Percentiles rank a stretch among this genome's conserved stretches.
Conservation (phyloP, 2,329 filamentous ascomycete species). For the Microsporum ferrugineum region DNA sequence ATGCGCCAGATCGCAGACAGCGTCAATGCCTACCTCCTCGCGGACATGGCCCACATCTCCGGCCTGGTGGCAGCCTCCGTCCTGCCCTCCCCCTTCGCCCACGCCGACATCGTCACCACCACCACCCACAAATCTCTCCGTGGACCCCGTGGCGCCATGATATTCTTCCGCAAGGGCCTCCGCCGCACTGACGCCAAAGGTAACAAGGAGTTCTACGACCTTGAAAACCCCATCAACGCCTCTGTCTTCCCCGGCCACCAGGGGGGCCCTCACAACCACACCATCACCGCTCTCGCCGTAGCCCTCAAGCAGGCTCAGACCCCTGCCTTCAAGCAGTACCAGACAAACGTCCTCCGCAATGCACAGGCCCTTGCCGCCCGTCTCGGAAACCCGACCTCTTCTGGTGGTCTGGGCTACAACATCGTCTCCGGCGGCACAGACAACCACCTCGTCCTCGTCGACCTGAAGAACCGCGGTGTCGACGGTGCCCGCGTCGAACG, state of each 20-base stretch:
- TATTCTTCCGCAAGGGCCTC: constrained; percentile 98
- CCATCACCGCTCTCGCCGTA: constrained; percentile 91
- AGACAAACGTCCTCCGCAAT: constrained; percentile 83
- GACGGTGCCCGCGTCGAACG: constrained; percentile 90
- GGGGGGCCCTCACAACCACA: constrained; percentile 98
- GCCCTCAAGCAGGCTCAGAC: constrained; percentile 87
- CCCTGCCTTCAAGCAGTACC: constrained; percentile 87
- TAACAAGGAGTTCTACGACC: constrained; percentile 80
- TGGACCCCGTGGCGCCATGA: constrained; percentile 96
- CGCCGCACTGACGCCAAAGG: constrained; percentile 85
- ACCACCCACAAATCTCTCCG: constrained; percentile 99
- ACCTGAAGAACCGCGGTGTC: constrained; percentile 74
- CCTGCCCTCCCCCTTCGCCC: constrained; percentile 81
- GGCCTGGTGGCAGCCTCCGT: constrained; percentile 87
- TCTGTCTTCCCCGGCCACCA: constrained; percentile 99
- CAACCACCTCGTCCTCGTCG: constrained; percentile 92
- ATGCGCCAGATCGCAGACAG: constrained; percentile 94
- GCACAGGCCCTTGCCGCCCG: constrained; percentile 76
- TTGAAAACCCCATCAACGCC: constrained; percentile 95
- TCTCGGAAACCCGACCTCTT: constrained; percentile 58
- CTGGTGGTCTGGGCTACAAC: constrained; percentile 69
- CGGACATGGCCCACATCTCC: constrained; percentile 98
- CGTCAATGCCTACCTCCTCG: constrained; percentile 85
- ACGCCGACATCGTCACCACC: constrained; percentile 94
- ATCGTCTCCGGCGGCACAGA: constrained; percentile 93